These are phyloP conservation scores for Oidium heveae DNA, from an alignment of 2,329 filamentous ascomycete species.

Conservation along the genomic window DNA sequence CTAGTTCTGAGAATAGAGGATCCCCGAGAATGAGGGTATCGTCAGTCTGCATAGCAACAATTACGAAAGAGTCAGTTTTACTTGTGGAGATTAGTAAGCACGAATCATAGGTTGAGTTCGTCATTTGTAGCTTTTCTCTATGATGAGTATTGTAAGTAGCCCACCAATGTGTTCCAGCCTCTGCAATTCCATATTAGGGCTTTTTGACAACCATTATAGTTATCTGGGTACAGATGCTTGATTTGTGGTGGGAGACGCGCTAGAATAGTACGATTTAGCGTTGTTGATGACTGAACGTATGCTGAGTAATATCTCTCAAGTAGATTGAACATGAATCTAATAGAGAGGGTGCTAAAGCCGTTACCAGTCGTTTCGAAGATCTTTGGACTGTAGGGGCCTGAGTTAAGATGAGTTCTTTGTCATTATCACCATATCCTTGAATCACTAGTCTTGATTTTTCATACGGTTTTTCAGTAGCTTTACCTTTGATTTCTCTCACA, in stretches of 20 bases:
- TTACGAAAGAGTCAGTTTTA: too few relatives aligned
- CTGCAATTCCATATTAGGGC: constrained; percentile 1
- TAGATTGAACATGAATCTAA: not conserved
- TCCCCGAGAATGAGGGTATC: too few relatives aligned
- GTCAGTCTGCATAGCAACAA: too few relatives aligned
- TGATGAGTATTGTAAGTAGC: too few relatives aligned
- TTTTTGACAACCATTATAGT: not conserved
- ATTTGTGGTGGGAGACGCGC: not conserved
- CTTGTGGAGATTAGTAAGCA: too few relatives aligned
- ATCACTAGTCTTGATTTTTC: not conserved
- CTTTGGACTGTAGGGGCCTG: not conserved
- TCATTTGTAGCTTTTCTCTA: too few relatives aligned
- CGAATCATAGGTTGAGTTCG: too few relatives aligned
- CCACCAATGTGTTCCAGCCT: too few relatives aligned
- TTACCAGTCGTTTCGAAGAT: not conserved
- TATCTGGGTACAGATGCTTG: not conserved
- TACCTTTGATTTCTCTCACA: not conserved
- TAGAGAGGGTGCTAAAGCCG: not conserved
- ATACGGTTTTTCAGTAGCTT: not conserved
- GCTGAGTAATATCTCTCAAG: constrained; percentile 1
- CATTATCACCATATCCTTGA: not conserved
- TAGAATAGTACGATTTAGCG: not conserved
- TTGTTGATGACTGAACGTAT: not conserved
- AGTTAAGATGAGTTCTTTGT: not conserved
- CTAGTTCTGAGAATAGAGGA: not conserved